Evolutionary conservation across 768 basidiomycete species (phyloP), one percentile per base, ranked within the genome.

Genomic region (Naganishia antarctica): DNA sequence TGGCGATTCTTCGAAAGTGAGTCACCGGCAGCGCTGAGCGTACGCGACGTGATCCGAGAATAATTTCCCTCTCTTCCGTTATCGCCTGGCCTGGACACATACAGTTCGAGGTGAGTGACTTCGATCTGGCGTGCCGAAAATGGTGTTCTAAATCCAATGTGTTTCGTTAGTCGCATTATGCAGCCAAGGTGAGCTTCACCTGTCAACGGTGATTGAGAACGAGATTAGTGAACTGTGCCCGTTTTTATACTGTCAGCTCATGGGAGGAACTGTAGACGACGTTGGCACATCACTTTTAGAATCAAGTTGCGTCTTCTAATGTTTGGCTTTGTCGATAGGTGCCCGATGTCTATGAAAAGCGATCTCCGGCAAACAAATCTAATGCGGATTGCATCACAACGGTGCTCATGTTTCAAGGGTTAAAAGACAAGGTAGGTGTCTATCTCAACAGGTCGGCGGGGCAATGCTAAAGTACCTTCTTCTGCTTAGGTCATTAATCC

Each of bases 401-500:
- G n/a, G 15, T 53, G 50, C 26, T 64, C 5, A 40, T 70, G 4
- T 53, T 70, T 3, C 69, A 70, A 40, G 69, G 69, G 2, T 23
- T 63, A 15, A 66, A 70, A 16, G 69, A 70, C 62, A 70, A 70
- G 47, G 68, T 66, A 16, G 18, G 37, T 23, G 18, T 34, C n/a
- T 37, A n/a, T 37, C 25, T 29, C n/a, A 40, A 12, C 18, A 21
- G 23, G 16, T 32, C 37, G 13, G 2, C 25, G 23, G 34, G 40
- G 11, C 34, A 51, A 44, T 25, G 82, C 88, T 25, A 76, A 88
- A 15, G 87, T 89, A 78, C 7, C 34, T 37, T 37, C 81, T 1
- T 73, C 80, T 0, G 87, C 88, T 73, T 79, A 76, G 64, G 81
- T 88, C 34, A 88, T 90, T 0, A 87, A 84, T 0, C 86, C 85